These are phyloP conservation scores for Entelexis sorbosivorans DNA, from an alignment of 1,139 yeast genomes.

Conservation along the genomic window DNA sequence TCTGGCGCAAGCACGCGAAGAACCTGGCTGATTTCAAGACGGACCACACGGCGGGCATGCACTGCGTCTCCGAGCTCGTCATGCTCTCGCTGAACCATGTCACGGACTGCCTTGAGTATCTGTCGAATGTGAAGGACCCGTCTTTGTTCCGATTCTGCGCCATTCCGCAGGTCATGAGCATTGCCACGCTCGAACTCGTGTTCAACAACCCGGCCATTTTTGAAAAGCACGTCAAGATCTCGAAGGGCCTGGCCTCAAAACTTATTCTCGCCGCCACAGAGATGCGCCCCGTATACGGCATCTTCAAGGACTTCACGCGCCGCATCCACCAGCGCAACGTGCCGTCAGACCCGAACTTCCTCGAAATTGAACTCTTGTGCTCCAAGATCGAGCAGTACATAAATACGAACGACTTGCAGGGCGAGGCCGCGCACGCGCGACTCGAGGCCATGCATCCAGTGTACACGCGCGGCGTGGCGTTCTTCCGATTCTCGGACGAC, in stretches of 20 bases:
- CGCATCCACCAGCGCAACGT: constrained; percentile 67
- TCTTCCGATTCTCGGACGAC: constrained; percentile 10
- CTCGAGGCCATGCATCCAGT: constrained; percentile 9
- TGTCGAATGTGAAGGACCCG: constrained; percentile 68
- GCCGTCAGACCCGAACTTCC: constrained; percentile 77
- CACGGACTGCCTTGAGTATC: constrained; percentile 62
- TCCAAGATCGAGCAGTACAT: constrained; percentile 81
- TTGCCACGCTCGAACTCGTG: constrained; percentile 79
- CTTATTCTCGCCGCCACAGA: constrained; percentile 66
- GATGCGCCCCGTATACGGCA: constrained; percentile 59
- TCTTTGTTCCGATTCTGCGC: constrained; percentile 86
- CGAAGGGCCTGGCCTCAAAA: constrained; percentile 81
- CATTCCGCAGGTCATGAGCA: constrained; percentile 97
- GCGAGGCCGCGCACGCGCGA: constrained; percentile 14
- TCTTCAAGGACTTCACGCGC: constrained; percentile 65
- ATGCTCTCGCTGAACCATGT: constrained; percentile 70
- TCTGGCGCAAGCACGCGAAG: constrained; percentile 70
- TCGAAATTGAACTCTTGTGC: constrained; percentile 71
- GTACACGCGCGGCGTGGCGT: constrained; percentile 1
- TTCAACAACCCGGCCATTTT: constrained; percentile 72
- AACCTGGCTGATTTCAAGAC: constrained; percentile 38
- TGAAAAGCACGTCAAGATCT: constrained; percentile 65
- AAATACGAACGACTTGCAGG: constrained; percentile 36
- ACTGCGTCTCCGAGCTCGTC: constrained; percentile 74
- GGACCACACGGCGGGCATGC: constrained; percentile 39